phyloP scores from a whole-genome alignment of 1,284 basidiomycete species.

The Cutaneotrichosporon sp. region DNA sequence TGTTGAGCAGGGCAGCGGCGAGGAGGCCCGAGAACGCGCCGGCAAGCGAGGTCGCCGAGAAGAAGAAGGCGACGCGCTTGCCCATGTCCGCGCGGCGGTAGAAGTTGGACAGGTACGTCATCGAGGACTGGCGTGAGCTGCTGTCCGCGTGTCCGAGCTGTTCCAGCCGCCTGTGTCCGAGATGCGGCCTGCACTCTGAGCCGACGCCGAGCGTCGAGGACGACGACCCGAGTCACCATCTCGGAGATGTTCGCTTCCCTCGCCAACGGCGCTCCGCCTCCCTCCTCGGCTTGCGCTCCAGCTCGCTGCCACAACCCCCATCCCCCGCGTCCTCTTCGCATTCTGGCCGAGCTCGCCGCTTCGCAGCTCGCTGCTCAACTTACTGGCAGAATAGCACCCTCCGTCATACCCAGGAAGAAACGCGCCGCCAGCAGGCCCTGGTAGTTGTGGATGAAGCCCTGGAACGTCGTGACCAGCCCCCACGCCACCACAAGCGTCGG shows the following conservation, averaged over 20 bases:
- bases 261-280: no score
- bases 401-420: conserved; percentile 65
- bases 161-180: no score
- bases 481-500: conserved; percentile 60
- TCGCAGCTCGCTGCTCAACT: no score
- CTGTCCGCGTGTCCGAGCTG: no score
- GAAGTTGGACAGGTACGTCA: conserved; percentile 58
- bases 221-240: no score
- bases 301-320: no score
- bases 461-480: conserved; percentile 65
- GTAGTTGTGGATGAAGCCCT: conserved; percentile 61
- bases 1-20: conserved; percentile 59
- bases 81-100: conserved; percentile 60
- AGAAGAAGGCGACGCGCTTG: conserved; percentile 59
- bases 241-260: neutral
- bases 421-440: conserved; percentile 64
- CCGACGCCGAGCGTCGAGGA: no score
- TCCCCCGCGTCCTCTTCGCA: no score
- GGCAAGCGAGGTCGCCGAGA: conserved; percentile 58
- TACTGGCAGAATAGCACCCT: conserved; percentile 68
- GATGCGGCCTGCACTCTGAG: no score
- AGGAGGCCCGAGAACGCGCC: conserved; percentile 55
- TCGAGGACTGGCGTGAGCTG: conserved; percentile 18
- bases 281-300: no score
- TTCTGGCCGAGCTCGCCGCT: no score